Conservation (phyloP, 495 filamentous ascomycete species). For the Neurospora hispaniola region DNA sequence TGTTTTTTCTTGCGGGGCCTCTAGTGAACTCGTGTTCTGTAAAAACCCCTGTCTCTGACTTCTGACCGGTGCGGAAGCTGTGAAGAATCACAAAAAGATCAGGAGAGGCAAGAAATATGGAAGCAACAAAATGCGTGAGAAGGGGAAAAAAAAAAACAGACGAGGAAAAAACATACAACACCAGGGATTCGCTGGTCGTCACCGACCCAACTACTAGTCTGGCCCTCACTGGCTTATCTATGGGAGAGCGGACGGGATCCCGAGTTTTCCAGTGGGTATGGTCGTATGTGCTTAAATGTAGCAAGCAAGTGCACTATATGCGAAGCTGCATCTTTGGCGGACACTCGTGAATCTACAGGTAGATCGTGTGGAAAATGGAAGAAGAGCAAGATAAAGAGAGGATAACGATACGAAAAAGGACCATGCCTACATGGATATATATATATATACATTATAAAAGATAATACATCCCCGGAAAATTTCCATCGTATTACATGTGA, state of each 20-base stretch:
- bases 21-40: too few relatives aligned
- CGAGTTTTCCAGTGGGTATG: not conserved
- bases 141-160: too few relatives aligned
- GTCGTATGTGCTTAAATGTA: not conserved
- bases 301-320: not conserved
- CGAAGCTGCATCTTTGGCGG: not conserved
- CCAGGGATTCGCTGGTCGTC: constrained; percentile 13
- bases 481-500: not conserved
- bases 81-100: too few relatives aligned
- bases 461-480: not conserved
- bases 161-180: too few relatives aligned
- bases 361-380: not conserved
- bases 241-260: too few relatives aligned
- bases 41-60: too few relatives aligned
- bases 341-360: not conserved
- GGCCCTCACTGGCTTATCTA: too few relatives aligned
- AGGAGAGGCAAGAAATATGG: too few relatives aligned
- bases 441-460: not conserved
- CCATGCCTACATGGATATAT: not conserved
- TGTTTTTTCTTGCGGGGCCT: too few relatives aligned
- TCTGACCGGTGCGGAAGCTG: too few relatives aligned
- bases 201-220: constrained; percentile 36
- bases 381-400: not conserved
- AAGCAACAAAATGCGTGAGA: too few relatives aligned
- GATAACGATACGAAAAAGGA: not conserved